A percentile compares a stretch with the other conserved stretches of the same genome.
Conservation (phyloP, 805 yeast genomes). For the fission yeast (Schizosaccharomyces pombe) region DNA sequence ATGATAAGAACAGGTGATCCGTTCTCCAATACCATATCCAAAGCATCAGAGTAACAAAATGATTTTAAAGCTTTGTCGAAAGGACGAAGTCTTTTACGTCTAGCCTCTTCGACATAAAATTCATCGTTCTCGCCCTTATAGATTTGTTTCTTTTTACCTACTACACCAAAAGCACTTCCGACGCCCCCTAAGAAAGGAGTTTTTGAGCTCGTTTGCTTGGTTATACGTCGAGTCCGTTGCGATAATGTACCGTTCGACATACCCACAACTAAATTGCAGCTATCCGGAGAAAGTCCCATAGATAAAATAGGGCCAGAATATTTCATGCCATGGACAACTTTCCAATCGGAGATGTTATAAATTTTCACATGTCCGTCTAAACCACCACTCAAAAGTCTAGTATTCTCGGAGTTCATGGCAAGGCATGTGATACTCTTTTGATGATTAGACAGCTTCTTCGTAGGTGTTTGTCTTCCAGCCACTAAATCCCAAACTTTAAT, state of each 20-base stretch:
- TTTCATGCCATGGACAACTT: constrained; percentile 90
- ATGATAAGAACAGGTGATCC: constrained; percentile 60
- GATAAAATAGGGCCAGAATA: constrained; percentile 13
- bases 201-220: not conserved
- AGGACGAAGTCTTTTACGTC: constrained; percentile 36
- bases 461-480: constrained; percentile 31
- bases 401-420: constrained; percentile 18
- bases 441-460: constrained; percentile 60
- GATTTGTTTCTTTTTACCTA: not conserved
- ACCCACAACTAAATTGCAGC: constrained; percentile 81
- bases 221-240: constrained; percentile 47
- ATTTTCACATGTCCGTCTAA: constrained; percentile 94
- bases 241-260: constrained; percentile 72
- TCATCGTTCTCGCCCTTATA: constrained; percentile 2
- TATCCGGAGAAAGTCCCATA: constrained; percentile 25
- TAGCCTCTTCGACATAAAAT: constrained; percentile 27
- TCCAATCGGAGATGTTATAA: constrained; percentile 54
- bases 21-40: constrained; percentile 60
- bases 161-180: not conserved
- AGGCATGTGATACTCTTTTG: constrained; percentile 82
- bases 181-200: not conserved
- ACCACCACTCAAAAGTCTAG: constrained; percentile 56
- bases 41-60: constrained; percentile 81
- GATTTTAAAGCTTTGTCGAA: constrained; percentile 69
- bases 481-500: constrained; percentile 83